A percentile compares a stretch with the other conserved stretches of the same genome.
Conservation (phyloP, 345 rosid genomes). For the Linum tenue region DNA sequence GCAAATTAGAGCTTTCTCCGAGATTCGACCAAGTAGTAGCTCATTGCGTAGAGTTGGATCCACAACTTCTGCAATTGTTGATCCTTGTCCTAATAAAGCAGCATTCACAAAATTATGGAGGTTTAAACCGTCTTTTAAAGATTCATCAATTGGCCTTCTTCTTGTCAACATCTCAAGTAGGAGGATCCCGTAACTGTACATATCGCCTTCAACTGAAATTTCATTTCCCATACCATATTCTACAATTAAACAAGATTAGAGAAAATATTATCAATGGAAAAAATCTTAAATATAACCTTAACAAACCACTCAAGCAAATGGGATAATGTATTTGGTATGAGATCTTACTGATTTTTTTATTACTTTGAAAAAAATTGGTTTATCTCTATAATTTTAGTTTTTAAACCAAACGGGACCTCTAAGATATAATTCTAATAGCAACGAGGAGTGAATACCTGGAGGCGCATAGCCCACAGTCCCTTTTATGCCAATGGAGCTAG, state of each 20-base stretch:
- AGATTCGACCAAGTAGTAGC: background rate
- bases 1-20: too few relatives aligned
- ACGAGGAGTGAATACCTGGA: background rate
- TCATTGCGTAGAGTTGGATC: background rate
- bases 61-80: background rate
- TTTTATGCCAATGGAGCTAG: background rate
- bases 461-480: background rate
- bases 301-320: too few relatives aligned
- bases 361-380: too few relatives aligned
- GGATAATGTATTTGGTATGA: too few relatives aligned
- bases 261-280: background rate
- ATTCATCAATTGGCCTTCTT: background rate
- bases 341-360: too few relatives aligned
- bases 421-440: too few relatives aligned
- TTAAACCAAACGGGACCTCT: too few relatives aligned
- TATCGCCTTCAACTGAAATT: background rate
- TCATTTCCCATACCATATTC: background rate
- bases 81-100: background rate
- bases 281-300: too few relatives aligned
- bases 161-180: background rate
- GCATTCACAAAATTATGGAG: background rate
- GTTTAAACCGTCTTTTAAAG: background rate
- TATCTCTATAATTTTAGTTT: too few relatives aligned
- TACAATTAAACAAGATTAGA: background rate
- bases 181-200: background rate